Evolutionary conservation across 2,329 filamentous ascomycete genomes (phyloP).

Genomic region (Trichoderma koningii): DNA sequence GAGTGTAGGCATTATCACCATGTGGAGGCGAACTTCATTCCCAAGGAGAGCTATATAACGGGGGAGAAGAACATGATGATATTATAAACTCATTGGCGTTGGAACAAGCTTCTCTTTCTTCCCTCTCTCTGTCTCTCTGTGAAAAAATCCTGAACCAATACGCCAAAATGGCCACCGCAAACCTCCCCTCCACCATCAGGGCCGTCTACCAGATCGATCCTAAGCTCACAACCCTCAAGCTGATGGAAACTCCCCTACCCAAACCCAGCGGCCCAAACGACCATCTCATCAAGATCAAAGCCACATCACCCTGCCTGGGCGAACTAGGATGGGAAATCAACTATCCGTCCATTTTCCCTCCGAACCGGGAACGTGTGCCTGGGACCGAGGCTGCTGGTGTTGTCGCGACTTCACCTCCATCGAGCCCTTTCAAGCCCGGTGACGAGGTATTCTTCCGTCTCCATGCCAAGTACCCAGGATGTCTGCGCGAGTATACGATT

Average conservation of each 20-base stretch:
- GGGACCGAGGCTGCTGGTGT: constrained; percentile 45
- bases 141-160: not conserved
- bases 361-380: constrained; percentile 37
- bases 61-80: not conserved
- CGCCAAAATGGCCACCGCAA: constrained; percentile 6
- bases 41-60: constrained; percentile 6
- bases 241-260: constrained; percentile 33
- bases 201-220: constrained; percentile 34
- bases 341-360: constrained; percentile 31
- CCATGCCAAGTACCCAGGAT: constrained; percentile 35
- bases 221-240: constrained; percentile 29
- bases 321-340: constrained; percentile 40
- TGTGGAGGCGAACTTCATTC: not conserved
- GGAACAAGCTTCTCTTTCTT: not conserved
- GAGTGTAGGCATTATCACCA: not conserved
- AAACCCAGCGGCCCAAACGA: constrained; percentile 31
- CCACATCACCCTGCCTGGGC: constrained; percentile 39
- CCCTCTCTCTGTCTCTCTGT: not conserved
- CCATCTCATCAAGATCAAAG: constrained; percentile 39
- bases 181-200: constrained; percentile 31
- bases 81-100: not conserved
- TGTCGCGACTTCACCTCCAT: constrained; percentile 40
- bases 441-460: constrained; percentile 42
- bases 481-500: constrained; percentile 40
- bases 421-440: constrained; percentile 39